Evolutionary conservation across 495 filamentous ascomycete species (phyloP), one percentile per base, ranked within the genome.

Genomic region (Aspergillus sclerotioniger): DNA sequence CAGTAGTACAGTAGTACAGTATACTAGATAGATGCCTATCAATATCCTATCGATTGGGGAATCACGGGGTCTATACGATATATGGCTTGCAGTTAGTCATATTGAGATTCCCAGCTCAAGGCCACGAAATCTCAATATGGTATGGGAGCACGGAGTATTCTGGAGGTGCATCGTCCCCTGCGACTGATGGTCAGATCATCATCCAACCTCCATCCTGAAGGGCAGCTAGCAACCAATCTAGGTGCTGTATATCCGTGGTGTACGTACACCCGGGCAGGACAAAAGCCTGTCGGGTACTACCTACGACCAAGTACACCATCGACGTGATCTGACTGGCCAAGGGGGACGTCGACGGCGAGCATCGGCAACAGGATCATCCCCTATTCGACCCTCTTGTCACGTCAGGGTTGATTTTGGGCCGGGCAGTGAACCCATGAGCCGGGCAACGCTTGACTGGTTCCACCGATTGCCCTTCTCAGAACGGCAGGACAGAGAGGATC

Each of bases 401-500:
- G 58, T 60, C 53, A 55, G 46, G 37, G n/a, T 15, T 39, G 9
- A 39, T 3, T 8, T 12, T 39, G 48, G 32, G 17, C 31, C 25
- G 28, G 35, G 47, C 25, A 49, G 32, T 57, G 32, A 57, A 32
- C 48, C 21, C 31, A 46, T 44, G 46, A 35, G 45, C 43, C 50
- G 43, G 21, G 51, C 53, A 52, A 21, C 39, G 12, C 50, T 48
- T 17, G 43, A 58, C 25, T 51, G 62, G 71, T 61, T 56, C 71
- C 71, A 71, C 71, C 67, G 71, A 70, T 68, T 58, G 57, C 62
- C 41, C 53, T 62, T 37, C 61, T 41, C 15, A 59, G 59, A 62
- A 61, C 12, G 61, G 62, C 51, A 65, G 63, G 45, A 39, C 49
- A 45, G 51, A 51, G 66, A 63, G 58, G 58, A 70, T 71, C 67